Base-by-base conservation (phyloP, 371 early-diverging fungal genomes). In the Blakeslea trispora region DNA sequence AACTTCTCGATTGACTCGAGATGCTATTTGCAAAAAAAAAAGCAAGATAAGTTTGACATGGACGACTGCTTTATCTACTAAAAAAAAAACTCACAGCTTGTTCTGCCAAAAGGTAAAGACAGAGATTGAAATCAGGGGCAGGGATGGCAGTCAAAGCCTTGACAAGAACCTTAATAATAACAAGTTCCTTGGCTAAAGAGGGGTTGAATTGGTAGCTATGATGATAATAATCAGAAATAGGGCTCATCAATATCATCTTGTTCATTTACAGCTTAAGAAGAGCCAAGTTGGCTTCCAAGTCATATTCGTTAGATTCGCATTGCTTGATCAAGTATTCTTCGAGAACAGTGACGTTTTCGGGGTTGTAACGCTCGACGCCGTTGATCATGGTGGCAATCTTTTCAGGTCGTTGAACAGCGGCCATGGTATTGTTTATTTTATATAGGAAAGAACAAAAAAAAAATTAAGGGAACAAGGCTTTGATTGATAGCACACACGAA, bases 171-270 rank as follows among this genome's bases (percentile, higher is more conserved):
- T 84, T 87, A 61, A 77, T 72, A 58, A 93, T 81, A 42, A 88
- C 82, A 45, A 81, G 71, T 23, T 83, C 79, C 72, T 91, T 91
- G 55, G 86, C 73, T 68, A 85, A 77, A 46, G 82, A 64, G 19
- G 90, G 89, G 72, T 94, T 94, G 82, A 96, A 93, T 71, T 96
- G 96, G 75, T 94, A 88, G 59, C 85, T 87, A 63, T 24, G 18
- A 21, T 9, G 19, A 34, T 48, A 58, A 14, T 2, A 34, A 23
- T 37, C 21, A 45, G 21, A 22, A 13, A 31, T 15, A 53, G 1
- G n/a, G 22, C n/a, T 10, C 7, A 32, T 32, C 21, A 17, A 17
- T n/a, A 4, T 2, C 1, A 22, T 21, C 11, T 35, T 8, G 24
- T 48, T n/a, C 51, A 34, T 76, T 71, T 81, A 95, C 81, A 96